Conservation (phyloP, 2,329 filamentous ascomycete species). For the Aspergillus quadricinctus region DNA sequence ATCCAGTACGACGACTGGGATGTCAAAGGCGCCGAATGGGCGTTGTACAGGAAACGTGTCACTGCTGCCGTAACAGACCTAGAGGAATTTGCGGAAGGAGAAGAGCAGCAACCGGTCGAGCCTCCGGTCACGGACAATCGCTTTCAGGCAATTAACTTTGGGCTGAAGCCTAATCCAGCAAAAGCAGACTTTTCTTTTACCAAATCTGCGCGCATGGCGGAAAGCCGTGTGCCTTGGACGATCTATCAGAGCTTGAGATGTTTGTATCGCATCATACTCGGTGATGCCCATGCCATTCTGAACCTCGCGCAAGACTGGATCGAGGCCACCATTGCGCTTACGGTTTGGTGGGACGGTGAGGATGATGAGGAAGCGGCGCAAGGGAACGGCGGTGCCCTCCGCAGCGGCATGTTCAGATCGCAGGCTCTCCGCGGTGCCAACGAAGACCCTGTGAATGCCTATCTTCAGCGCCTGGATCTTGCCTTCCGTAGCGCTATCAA, state of each 20-base stretch:
- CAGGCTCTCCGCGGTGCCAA: constrained; percentile 43
- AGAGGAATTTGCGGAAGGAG: constrained; percentile 73
- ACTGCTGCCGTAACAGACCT: constrained; percentile 66
- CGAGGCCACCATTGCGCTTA: constrained; percentile 76
- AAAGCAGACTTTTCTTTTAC: constrained; percentile 57
- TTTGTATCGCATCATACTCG: constrained; percentile 76
- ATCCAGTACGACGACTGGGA: constrained; percentile 68
- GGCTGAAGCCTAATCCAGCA: constrained; percentile 35
- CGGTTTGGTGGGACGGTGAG: constrained; percentile 91
- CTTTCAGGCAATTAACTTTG: constrained; percentile 48
- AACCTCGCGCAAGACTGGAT: constrained; percentile 83
- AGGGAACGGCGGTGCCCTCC: constrained; percentile 9
- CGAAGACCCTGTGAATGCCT: constrained; percentile 59
- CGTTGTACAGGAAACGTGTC: constrained; percentile 72
- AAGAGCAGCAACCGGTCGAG: constrained; percentile 46
- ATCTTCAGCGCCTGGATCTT: constrained; percentile 67
- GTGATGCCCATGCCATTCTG: constrained; percentile 70
- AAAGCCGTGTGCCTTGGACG: constrained; percentile 82
- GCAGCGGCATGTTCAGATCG: constrained; percentile 30
- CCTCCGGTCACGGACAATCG: constrained; percentile 37
- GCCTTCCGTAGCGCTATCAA: constrained; percentile 64
- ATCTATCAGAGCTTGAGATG: constrained; percentile 80
- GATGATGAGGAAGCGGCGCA: constrained; percentile 48
- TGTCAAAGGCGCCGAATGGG: constrained; percentile 76
- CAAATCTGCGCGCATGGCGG: constrained; percentile 66